phyloP scores from a whole-genome alignment of 2,329 filamentous ascomycete species.

The Cryphonectria parasitica region DNA sequence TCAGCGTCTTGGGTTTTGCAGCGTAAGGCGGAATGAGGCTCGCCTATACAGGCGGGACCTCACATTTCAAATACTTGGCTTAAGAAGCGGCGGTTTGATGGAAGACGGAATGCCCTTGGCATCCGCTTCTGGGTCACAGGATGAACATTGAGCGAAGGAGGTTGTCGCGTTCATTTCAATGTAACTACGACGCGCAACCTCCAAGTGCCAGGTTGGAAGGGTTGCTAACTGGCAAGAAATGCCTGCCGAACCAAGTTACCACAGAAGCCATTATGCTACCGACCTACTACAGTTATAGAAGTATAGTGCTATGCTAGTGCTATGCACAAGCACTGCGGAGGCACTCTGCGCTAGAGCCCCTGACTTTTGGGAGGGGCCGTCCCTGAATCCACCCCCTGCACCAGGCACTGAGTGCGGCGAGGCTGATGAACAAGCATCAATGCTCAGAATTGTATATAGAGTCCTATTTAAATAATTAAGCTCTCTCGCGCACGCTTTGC shows the following conservation, averaged over 20 bases:
- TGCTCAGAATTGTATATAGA: background rate
- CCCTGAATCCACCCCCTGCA: background rate
- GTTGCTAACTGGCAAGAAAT: background rate
- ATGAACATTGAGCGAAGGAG: constrained; percentile 8
- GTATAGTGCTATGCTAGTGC: too few species aligned
- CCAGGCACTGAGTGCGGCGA: background rate
- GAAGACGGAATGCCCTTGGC: constrained; percentile 14
- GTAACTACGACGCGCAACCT: constrained; percentile 14
- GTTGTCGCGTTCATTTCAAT: background rate
- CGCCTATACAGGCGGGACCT: background rate
- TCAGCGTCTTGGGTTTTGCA: constrained; percentile 17
- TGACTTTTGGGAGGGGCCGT: background rate
- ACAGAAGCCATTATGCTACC: background rate
- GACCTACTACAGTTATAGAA: background rate
- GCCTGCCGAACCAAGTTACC: background rate
- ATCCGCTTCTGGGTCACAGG: background rate
- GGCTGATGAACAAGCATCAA: background rate
- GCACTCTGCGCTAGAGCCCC: background rate
- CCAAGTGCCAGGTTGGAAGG: background rate
- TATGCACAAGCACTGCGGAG: background rate
- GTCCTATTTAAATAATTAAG: background rate
- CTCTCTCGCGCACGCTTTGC: background rate
- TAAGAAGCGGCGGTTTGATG: constrained; percentile 5
- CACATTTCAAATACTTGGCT: constrained; percentile 20
- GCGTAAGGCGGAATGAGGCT: constrained; percentile 16